These are phyloP conservation scores for Silene noctiflora DNA, from an alignment of 179 eudicot species.

Conservation along the genomic window DNA sequence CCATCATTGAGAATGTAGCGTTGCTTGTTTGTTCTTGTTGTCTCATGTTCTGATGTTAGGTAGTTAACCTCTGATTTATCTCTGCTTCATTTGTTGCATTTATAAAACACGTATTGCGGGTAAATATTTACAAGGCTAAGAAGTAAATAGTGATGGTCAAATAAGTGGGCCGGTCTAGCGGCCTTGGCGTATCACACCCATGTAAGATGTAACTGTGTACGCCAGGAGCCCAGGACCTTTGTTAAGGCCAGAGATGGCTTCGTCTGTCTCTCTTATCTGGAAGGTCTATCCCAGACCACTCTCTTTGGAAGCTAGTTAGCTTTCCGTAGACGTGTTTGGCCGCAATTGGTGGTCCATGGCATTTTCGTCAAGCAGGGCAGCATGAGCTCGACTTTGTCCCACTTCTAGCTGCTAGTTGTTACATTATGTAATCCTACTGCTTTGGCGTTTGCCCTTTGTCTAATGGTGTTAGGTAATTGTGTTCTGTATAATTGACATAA, in stretches of 20 bases:
- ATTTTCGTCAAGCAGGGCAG: background rate
- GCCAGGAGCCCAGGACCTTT: background rate
- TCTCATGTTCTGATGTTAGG: background rate
- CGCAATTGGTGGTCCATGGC: background rate
- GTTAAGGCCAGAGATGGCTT: background rate
- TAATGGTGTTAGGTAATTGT: constrained; percentile 25
- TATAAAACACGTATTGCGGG: too few relatives aligned
- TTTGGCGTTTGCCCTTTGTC: constrained; percentile 27
- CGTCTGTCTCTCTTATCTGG: background rate
- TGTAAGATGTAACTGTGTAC: too few relatives aligned
- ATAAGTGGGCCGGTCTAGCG: background rate
- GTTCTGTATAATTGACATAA: background rate
- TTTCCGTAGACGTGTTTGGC: too few relatives aligned
- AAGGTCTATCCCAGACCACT: too few relatives aligned
- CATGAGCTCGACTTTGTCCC: too few relatives aligned
- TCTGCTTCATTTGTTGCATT: too few relatives aligned
- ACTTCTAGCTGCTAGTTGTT: background rate
- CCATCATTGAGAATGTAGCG: background rate
- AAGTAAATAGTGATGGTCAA: background rate
- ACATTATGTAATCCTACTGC: constrained; percentile 15
- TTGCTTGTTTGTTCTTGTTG: background rate
- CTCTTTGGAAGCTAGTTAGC: too few relatives aligned
- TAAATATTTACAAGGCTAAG: background rate
- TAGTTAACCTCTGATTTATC: background rate
- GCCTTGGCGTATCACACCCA: background rate